Base-by-base conservation (phyloP, 2,329 filamentous ascomycete species). In the Leptographium flavum region DNA sequence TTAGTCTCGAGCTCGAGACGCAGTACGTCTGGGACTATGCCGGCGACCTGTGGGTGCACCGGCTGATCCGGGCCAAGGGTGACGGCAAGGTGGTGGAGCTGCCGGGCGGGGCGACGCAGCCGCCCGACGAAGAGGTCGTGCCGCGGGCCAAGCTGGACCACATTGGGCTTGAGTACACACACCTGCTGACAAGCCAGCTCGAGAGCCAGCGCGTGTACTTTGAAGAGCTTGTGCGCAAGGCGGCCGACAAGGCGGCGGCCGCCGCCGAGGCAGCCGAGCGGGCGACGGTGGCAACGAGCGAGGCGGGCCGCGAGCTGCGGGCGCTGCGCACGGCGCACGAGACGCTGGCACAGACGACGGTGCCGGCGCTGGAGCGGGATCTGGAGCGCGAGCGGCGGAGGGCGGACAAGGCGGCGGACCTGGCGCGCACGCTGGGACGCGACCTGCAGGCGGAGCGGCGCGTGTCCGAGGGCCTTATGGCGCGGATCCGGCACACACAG, bases 1-100 rank as follows among this genome's bases (percentile, higher is more conserved):
- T 94, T 58, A 83, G 87, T 23, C 83, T 98, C 60, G 92, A 98
- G 59, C 76, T 96, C 32, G 79, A 83, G 50, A 94, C 87, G 1
- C 90, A 98, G 60, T 83, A 94, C 55, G 88, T 98, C 1, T 98
- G 92, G 92, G 92, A 98, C 62, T 98, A 98, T 52, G 86, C 85
- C 0, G 87, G 86, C 5, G 92, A 98, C 58, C 84, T 83, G 57
- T 98, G 94, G 71, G 92, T 96, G 41, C 92, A 98, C 62, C 81
- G 92, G 10, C 76, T 96, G 43, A 94, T 98, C 46, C 83, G 94
- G 52, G 87, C 87, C 57, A 94, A 95, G 65, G 81, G 86, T 10
- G 87, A 94, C 59, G 86, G 86, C 22, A 94, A 94, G 61, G 73
- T 94, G 3, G 83, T 95, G 17, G 90, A 96, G 60, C 71, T 95